Conservation (phyloP, 73 alveolate species). For the Effrenium voratum region DNA sequence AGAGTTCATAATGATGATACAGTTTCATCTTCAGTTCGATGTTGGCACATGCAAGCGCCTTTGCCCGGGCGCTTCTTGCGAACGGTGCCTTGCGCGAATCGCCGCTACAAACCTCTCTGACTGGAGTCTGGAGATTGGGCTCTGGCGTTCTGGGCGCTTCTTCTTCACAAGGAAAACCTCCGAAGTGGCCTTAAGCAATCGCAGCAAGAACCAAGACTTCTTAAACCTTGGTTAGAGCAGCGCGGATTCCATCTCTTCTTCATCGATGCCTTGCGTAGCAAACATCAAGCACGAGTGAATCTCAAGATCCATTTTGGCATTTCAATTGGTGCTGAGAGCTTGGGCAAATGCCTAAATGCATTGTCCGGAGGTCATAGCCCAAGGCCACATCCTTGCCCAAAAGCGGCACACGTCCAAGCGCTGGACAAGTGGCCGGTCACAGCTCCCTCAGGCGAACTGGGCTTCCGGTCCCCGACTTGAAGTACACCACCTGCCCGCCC, state of each 20-base stretch:
- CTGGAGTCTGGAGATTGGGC: neutral
- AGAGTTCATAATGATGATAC: too few relatives aligned
- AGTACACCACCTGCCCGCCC: slow-evolving; percentile 11
- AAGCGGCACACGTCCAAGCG: neutral
- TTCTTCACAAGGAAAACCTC: slow-evolving; percentile 81
- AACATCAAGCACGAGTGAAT: neutral
- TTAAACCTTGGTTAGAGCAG: too few relatives aligned
- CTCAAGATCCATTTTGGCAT: neutral
- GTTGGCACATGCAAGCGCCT: slow-evolving; percentile 38
- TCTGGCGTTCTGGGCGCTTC: slow-evolving; percentile 81
- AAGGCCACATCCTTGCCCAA: slow-evolving; percentile 1
- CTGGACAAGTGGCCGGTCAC: neutral
- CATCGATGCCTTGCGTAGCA: slow-evolving; percentile 30
- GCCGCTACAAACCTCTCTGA: too few relatives aligned
- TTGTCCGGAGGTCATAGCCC: slow-evolving; percentile 80
- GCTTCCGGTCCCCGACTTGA: slow-evolving; percentile 6
- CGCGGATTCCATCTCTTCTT: slow-evolving; percentile 45
- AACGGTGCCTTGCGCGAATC: neutral
- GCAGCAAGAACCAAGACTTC: neutral
- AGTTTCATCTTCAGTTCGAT: too few relatives aligned
- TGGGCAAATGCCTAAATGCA: slow-evolving; percentile 7
- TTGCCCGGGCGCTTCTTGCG: slow-evolving; percentile 42
- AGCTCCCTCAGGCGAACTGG: too few relatives aligned
- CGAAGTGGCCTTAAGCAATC: neutral
- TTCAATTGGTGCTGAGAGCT: neutral